Evolutionary conservation across 2,329 filamentous ascomycete species (phyloP).

Genomic region (Pezicula neosporulosa): DNA sequence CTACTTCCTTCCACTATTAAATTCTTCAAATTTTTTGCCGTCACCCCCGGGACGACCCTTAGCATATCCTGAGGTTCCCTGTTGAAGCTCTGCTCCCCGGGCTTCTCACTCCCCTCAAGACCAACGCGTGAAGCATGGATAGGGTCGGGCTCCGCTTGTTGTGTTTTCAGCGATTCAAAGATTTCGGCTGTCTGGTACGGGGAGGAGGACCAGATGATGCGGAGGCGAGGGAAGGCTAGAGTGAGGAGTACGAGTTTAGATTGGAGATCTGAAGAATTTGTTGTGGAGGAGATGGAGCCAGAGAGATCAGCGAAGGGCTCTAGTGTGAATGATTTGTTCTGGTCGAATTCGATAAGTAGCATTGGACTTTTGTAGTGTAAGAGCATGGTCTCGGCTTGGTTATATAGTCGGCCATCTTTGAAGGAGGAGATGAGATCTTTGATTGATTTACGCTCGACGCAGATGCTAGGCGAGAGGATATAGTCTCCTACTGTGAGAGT

Average conservation of each 20-base stretch:
- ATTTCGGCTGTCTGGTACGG: constrained; percentile 98
- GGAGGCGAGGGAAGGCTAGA: constrained; percentile 82
- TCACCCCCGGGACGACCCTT: constrained; percentile 78
- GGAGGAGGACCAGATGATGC: constrained; percentile 89
- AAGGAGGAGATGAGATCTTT: constrained; percentile 89
- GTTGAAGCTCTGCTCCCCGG: constrained; percentile 72
- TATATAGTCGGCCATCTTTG: constrained; percentile 86
- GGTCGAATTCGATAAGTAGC: constrained; percentile 95
- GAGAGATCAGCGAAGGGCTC: constrained; percentile 72
- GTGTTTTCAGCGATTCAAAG: constrained; percentile 88
- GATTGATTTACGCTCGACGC: constrained; percentile 91
- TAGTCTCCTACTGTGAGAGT: constrained; percentile 98
- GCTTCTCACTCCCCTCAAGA: constrained; percentile 59
- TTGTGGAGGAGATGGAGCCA: constrained; percentile 57
- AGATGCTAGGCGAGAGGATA: constrained; percentile 85
- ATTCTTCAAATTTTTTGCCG: constrained; percentile 70
- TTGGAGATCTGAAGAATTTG: constrained; percentile 74
- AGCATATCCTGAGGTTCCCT: constrained; percentile 90
- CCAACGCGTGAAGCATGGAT: constrained; percentile 81
- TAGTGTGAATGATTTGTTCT: constrained; percentile 94
- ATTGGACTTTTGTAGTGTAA: constrained; percentile 86
- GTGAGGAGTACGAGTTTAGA: constrained; percentile 90
- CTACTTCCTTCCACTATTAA: constrained; percentile 72
- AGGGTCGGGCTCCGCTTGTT: constrained; percentile 87
- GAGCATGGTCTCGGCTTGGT: constrained; percentile 91